phyloP scores from a whole-genome alignment of 345 rosid species.

The Cardiospermum halicacabum region DNA sequence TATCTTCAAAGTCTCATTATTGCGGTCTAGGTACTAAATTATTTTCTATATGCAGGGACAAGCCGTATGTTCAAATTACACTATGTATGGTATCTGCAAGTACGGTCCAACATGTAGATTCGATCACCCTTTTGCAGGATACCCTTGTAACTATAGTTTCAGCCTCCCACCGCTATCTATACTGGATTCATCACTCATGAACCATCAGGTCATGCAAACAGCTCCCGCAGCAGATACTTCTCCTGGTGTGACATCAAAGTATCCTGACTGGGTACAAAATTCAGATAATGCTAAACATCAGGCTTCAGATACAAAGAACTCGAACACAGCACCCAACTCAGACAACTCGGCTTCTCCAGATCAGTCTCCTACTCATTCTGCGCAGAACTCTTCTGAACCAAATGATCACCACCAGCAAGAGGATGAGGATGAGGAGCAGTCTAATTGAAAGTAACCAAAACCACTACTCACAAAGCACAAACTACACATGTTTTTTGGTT shows the following conservation, averaged over 20 bases:
- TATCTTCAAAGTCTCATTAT: not conserved
- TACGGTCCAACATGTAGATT: slow-evolving; percentile 66
- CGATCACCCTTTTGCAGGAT: slow-evolving; percentile 58
- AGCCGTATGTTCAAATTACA: slow-evolving; percentile 59
- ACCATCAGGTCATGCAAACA: slow-evolving; percentile 32
- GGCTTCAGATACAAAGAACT: slow-evolving; percentile 22
- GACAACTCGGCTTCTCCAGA: slow-evolving; percentile 30
- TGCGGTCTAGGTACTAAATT: not conserved
- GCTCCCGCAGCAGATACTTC: slow-evolving; percentile 28
- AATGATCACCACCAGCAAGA: no score
- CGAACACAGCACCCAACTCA: slow-evolving; percentile 24
- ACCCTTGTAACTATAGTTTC: slow-evolving; percentile 35
- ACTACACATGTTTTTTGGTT: slow-evolving; percentile 1
- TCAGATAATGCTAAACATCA: slow-evolving; percentile 23
- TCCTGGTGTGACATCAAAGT: slow-evolving; percentile 21
- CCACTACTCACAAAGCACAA: no score
- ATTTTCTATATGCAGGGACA: slow-evolving; percentile 52
- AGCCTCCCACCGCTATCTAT: slow-evolving; percentile 38
- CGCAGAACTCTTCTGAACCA: slow-evolving; percentile 31
- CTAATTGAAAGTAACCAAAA: no score
- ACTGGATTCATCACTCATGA: slow-evolving; percentile 37
- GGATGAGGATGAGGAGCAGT: no score
- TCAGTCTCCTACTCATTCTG: slow-evolving; percentile 29
- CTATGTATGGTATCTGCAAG: slow-evolving; percentile 60
- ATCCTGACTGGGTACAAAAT: slow-evolving; percentile 28